Evolutionary conservation across 2,329 filamentous ascomycete species (phyloP).

Genomic region (Xylariaceae sp.): DNA sequence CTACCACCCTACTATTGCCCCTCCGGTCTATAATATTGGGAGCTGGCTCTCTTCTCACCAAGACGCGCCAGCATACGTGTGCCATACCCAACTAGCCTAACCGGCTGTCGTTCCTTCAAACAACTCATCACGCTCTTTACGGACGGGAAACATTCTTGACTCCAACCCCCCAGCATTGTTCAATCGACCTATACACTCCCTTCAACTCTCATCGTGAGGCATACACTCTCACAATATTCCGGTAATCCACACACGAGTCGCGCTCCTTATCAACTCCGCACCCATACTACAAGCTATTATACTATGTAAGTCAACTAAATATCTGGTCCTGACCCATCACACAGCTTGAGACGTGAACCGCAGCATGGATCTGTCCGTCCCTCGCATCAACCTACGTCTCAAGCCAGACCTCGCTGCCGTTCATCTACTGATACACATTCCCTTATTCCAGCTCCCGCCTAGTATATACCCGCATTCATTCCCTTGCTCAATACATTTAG

Average conservation of each 20-base stretch:
- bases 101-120: slow-evolving; percentile 51
- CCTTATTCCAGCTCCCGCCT: slow-evolving; percentile 45
- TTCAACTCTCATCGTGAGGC: slow-evolving; percentile 48
- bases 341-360: slow-evolving; percentile 39
- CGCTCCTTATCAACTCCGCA: slow-evolving; percentile 45
- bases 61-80: slow-evolving; percentile 47
- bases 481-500: slow-evolving; percentile 45
- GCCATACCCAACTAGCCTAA: slow-evolving; percentile 46
- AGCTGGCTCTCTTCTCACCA: slow-evolving; percentile 62
- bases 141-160: slow-evolving; percentile 26
- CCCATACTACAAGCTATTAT: slow-evolving; percentile 46
- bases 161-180: slow-evolving; percentile 24
- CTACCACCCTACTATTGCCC: slow-evolving; percentile 49
- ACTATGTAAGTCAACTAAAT: slow-evolving; percentile 49
- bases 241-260: slow-evolving; percentile 31
- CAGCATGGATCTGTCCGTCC: slow-evolving; percentile 39
- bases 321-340: slow-evolving; percentile 46
- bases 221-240: slow-evolving; percentile 45
- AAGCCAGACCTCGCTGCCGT: slow-evolving; percentile 43
- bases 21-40: slow-evolving; percentile 55
- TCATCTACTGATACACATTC: slow-evolving; percentile 48
- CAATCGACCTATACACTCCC: slow-evolving; percentile 42
- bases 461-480: slow-evolving; percentile 45
- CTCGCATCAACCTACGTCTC: slow-evolving; percentile 34
- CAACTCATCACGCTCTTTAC: slow-evolving; percentile 53